Conservation (phyloP, 441 rosid genomes). For the Gossypium davidsonii region DNA sequence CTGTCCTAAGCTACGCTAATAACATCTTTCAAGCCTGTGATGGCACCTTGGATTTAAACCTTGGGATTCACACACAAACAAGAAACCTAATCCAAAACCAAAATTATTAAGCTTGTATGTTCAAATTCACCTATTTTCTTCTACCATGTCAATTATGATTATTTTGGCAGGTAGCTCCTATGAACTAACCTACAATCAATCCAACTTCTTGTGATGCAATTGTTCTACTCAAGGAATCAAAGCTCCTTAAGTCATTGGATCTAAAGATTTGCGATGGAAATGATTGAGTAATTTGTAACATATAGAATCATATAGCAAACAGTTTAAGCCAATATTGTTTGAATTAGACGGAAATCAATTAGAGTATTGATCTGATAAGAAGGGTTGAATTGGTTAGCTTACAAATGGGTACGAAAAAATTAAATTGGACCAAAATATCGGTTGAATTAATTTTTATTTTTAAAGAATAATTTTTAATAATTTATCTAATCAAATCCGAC, state of each 20-base stretch:
- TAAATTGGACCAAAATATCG: too few species aligned
- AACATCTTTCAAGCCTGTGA: conserved; percentile 7
- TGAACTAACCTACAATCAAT: conserved; percentile 10
- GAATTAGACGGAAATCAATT: too few species aligned
- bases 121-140: not conserved
- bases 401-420: too few species aligned
- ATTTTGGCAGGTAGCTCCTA: conserved; percentile 4
- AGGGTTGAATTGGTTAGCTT: too few species aligned
- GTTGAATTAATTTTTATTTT: too few species aligned
- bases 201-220: not conserved
- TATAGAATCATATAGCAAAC: not conserved
- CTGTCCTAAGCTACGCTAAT: not conserved
- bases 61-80: conserved; percentile 19
- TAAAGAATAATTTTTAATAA: too few species aligned
- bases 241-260: not conserved
- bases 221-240: conserved; percentile 1
- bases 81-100: conserved; percentile 15
- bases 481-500: too few species aligned
- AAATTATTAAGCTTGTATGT: not conserved
- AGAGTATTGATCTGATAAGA: too few species aligned
- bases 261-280: not conserved
- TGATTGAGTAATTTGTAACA: not conserved
- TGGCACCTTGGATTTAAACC: conserved; percentile 19
- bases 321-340: not conserved
- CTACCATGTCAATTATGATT: conserved; percentile 1